phyloP scores from a whole-genome alignment of 345 rosid species.

The Boechera divaricarpa region DNA sequence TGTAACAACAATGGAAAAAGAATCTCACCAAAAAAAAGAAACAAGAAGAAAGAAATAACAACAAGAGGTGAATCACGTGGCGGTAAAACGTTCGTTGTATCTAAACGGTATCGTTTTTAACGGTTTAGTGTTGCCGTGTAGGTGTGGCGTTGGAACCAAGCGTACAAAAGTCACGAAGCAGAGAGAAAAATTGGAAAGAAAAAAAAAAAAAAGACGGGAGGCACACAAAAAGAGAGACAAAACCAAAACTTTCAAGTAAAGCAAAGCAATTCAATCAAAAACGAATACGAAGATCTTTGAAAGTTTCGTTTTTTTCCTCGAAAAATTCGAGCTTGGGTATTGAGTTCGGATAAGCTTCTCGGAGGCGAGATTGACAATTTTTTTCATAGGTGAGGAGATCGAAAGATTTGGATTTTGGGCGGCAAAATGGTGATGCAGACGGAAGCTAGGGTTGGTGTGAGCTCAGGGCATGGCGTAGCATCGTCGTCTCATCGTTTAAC shows the following conservation, averaged over 20 bases:
- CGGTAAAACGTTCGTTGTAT: slow-evolving; percentile 21
- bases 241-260: slow-evolving; percentile 36
- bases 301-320: neutral
- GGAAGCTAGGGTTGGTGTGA: slow-evolving; percentile 79
- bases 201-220: neutral
- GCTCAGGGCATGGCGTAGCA: slow-evolving; percentile 61
- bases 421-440: slow-evolving; percentile 68
- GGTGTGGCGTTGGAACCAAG: slow-evolving; percentile 47
- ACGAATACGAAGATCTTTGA: neutral
- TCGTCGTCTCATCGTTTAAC: slow-evolving; percentile 56
- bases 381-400: neutral
- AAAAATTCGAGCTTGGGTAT: neutral
- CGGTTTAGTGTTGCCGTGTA: slow-evolving; percentile 7
- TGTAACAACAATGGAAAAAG: neutral
- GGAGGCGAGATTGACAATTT: neutral
- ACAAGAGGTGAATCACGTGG: slow-evolving; percentile 31
- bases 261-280: slow-evolving; percentile 11
- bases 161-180: slow-evolving; percentile 14
- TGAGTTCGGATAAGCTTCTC: slow-evolving; percentile 2
- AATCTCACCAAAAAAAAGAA: neutral
- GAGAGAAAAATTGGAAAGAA: neutral
- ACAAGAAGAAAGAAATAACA: neutral
- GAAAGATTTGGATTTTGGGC: slow-evolving; percentile 19
- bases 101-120: neutral
- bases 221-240: slow-evolving; percentile 37